Percentiles rank a stretch among this genome's conserved stretches.
These are phyloP conservation scores for Eutrema salsugineum DNA, from an alignment of 441 rosid species.

Conservation along the genomic window DNA sequence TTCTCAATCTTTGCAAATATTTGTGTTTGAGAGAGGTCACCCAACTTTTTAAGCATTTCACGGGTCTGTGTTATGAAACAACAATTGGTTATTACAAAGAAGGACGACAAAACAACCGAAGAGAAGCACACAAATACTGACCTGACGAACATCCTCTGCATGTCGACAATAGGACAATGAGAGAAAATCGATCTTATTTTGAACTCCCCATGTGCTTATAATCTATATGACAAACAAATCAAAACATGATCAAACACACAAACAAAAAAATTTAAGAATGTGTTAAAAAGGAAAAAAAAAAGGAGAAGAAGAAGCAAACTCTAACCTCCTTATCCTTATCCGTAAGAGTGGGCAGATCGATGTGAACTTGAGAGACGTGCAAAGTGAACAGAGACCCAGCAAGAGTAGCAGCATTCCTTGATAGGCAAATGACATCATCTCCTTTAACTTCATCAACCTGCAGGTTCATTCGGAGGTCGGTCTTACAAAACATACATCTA, in stretches of 20 bases:
- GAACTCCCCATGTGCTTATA: conserved; percentile 90
- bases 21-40: conserved; percentile 91
- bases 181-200: conserved; percentile 92
- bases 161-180: conserved; percentile 89
- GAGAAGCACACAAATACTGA: conserved; percentile 25
- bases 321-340: conserved; percentile 89
- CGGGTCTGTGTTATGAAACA: conserved; percentile 61
- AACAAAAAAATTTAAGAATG: neutral
- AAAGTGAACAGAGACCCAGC: conserved; percentile 83
- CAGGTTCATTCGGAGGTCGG: conserved; percentile 17
- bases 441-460: conserved; percentile 91
- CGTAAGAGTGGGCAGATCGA: conserved; percentile 87
- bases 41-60: conserved; percentile 69
- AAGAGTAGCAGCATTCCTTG: conserved; percentile 87
- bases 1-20: conserved; percentile 96
- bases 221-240: conserved; percentile 44
- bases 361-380: conserved; percentile 86
- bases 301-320: neutral
- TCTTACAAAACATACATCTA: neutral
- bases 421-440: conserved; percentile 75
- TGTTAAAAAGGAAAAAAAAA: neutral
- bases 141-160: conserved; percentile 97
- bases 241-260: neutral
- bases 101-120: neutral
- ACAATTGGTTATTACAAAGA: neutral